These are phyloP conservation scores for Argentina anserina DNA, from an alignment of 306 rosid species.

Conservation along the genomic window DNA sequence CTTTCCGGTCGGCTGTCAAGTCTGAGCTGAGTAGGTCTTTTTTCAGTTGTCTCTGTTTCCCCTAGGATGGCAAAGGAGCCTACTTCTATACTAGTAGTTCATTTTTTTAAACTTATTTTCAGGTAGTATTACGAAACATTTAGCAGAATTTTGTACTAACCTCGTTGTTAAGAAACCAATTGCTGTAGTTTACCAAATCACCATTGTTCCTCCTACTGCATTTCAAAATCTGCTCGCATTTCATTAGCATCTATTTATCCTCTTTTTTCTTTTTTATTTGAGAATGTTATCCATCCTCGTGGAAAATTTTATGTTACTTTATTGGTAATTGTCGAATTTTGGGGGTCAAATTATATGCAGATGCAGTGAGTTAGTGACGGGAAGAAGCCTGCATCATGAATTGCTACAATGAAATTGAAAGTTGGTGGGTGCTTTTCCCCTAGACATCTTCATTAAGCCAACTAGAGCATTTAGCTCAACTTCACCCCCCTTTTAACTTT, in stretches of 20 bases:
- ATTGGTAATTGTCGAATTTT: too few species aligned
- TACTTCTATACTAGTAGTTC: constrained; percentile 8
- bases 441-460: too few species aligned
- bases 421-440: too few species aligned
- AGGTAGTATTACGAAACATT: neutral
- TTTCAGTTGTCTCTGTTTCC: constrained; percentile 1
- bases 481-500: too few species aligned
- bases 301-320: too few species aligned
- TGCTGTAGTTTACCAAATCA: neutral
- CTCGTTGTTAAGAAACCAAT: neutral
- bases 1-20: neutral
- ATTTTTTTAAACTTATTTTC: neutral
- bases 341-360: too few species aligned
- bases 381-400: too few species aligned
- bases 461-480: too few species aligned
- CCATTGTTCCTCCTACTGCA: neutral
- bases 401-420: too few species aligned
- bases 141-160: neutral
- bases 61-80: constrained; percentile 6
- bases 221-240: neutral
- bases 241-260: neutral
- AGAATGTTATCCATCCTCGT: too few species aligned
- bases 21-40: constrained; percentile 13
- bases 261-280: too few species aligned
- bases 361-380: too few species aligned